Evolutionary conservation across 2,329 filamentous ascomycete genomes (phyloP).

Genomic region (Colletotrichum godetiae): DNA sequence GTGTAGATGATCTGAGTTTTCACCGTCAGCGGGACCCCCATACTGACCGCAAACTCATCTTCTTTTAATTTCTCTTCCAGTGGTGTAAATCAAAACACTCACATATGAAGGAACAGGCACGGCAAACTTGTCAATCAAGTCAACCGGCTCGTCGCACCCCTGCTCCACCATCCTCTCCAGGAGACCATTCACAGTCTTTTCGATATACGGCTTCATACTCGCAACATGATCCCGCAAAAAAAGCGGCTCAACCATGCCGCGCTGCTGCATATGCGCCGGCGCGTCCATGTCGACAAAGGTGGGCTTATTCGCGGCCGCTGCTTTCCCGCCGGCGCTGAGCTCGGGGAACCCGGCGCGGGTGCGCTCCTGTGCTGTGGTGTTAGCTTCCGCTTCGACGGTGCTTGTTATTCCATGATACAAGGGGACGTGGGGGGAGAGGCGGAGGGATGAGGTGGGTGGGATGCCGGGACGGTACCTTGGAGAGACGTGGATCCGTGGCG

Average conservation of each 20-base stretch:
- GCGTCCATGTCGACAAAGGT: constrained; percentile 64
- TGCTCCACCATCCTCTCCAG: constrained; percentile 51
- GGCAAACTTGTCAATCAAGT: constrained; percentile 59
- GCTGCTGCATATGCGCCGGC: constrained; percentile 58
- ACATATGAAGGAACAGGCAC: constrained; percentile 60
- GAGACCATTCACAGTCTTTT: constrained; percentile 56
- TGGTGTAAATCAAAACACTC: no score
- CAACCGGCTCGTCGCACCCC: constrained; percentile 52
- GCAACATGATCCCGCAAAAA: constrained; percentile 54
- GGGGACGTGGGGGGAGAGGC: not conserved
- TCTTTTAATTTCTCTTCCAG: no score
- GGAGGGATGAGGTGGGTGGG: no score
- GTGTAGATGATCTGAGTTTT: constrained; percentile 57
- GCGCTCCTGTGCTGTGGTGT: constrained; percentile 44
- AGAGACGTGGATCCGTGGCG: constrained; percentile 56
- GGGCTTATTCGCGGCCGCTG: constrained; percentile 59
- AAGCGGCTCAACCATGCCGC: constrained; percentile 57
- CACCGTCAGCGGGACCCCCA: not conserved
- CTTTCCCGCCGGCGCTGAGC: constrained; percentile 57
- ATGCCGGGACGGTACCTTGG: constrained; percentile 48
- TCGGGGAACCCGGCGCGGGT: constrained; percentile 58
- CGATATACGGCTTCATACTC: constrained; percentile 55
- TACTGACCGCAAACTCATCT: no score
- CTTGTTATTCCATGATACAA: no score
- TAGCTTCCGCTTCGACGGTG: not conserved